Evolutionary conservation across 108 stramenopile species (phyloP).

Genomic region (Cyclotella sp.): DNA sequence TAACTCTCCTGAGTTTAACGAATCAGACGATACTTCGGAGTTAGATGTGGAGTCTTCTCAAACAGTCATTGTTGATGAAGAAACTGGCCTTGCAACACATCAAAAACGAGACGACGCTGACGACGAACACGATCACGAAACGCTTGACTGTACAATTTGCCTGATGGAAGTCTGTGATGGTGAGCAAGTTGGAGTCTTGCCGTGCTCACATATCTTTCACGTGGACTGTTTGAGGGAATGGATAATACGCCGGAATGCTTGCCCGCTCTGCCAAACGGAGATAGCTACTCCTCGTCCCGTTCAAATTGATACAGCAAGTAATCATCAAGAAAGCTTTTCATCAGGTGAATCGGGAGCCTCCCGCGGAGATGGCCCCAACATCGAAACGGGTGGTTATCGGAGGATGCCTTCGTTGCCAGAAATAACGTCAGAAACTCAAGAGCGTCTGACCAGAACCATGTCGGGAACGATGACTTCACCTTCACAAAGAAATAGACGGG

Average conservation of each 20-base stretch:
- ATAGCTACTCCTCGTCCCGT: slow-evolving; percentile 59
- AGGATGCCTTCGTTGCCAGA: too few species aligned
- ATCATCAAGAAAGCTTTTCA: background rate
- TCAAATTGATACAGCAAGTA: background rate
- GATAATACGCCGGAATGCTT: slow-evolving; percentile 69
- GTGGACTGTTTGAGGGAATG: slow-evolving; percentile 69
- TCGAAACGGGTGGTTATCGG: background rate
- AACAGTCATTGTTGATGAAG: background rate
- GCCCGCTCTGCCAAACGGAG: slow-evolving; percentile 75
- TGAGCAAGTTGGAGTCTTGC: slow-evolving; percentile 63
- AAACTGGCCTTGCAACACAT: background rate
- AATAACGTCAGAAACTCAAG: background rate
- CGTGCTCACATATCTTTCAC: slow-evolving; percentile 72
- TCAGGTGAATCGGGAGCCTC: background rate
- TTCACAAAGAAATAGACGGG: background rate
- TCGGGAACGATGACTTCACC: background rate
- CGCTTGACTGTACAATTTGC: slow-evolving; percentile 69
- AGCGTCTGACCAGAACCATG: background rate
- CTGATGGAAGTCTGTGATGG: slow-evolving; percentile 62
- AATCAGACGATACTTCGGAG: background rate
- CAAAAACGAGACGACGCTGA: background rate
- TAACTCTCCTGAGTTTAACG: background rate
- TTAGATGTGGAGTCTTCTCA: background rate
- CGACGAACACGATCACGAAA: slow-evolving; percentile 28
- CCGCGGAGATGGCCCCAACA: background rate